Evolutionary conservation across 1,139 yeast genomes (phyloP).

Genomic region (Kurtzmaniella natalensis): DNA sequence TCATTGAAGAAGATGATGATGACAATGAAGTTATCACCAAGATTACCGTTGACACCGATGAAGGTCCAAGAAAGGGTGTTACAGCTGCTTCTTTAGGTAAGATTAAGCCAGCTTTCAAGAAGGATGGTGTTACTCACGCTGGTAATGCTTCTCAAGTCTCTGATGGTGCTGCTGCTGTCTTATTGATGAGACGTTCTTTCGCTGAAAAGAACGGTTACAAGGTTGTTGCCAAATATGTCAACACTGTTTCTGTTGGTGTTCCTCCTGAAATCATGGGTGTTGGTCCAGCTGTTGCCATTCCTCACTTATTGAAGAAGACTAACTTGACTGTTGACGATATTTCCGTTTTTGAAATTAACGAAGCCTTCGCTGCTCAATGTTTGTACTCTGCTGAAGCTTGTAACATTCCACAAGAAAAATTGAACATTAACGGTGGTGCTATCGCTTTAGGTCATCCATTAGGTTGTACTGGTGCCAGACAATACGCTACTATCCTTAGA

Average conservation of each 20-base stretch:
- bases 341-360: slow-evolving; percentile 81
- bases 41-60: slow-evolving; percentile 65
- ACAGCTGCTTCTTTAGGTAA: slow-evolving; percentile 71
- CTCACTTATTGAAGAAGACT: slow-evolving; percentile 64
- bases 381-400: slow-evolving; percentile 65
- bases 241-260: slow-evolving; percentile 77
- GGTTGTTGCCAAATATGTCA: slow-evolving; percentile 70
- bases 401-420: slow-evolving; percentile 65
- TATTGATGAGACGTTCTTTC: slow-evolving; percentile 81
- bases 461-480: slow-evolving; percentile 96
- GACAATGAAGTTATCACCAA: slow-evolving; percentile 38
- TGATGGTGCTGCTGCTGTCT: slow-evolving; percentile 92
- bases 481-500: slow-evolving; percentile 79
- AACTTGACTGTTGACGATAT: slow-evolving; percentile 65
- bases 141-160: slow-evolving; percentile 95
- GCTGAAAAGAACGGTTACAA: slow-evolving; percentile 72
- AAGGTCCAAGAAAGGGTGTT: slow-evolving; percentile 88
- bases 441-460: slow-evolving; percentile 95
- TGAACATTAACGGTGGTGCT: slow-evolving; percentile 93
- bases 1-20: slow-evolving; percentile 49
- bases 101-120: slow-evolving; percentile 82
- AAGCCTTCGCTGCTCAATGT: slow-evolving; percentile 95
- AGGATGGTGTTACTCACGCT: slow-evolving; percentile 83
- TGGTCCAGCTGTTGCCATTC: slow-evolving; percentile 94
- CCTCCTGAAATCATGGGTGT: slow-evolving; percentile 98